Conservation (phyloP, 495 filamentous ascomycete species). For the Venustampulla echinocandica region DNA sequence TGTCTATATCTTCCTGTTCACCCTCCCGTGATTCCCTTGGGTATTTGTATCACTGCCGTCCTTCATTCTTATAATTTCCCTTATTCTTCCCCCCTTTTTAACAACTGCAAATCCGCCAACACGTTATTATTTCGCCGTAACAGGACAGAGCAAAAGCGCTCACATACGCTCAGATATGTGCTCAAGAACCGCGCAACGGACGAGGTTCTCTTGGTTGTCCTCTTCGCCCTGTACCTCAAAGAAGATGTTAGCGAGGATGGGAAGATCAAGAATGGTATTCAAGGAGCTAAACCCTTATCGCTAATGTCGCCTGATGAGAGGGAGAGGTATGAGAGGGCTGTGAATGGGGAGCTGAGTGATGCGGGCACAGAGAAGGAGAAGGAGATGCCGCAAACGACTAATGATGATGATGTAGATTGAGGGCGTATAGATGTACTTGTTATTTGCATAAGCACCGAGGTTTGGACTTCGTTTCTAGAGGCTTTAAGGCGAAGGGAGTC, state of each 20-base stretch:
- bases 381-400: conserved; percentile 8
- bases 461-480: too few species aligned
- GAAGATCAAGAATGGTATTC: conserved; percentile 36
- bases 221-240: conserved; percentile 63
- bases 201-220: conserved; percentile 66
- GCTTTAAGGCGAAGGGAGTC: too few species aligned
- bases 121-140: conserved; percentile 11
- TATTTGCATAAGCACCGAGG: too few species aligned
- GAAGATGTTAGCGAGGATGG: conserved; percentile 53
- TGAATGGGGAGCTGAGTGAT: conserved; percentile 4
- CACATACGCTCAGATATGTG: conserved; percentile 74
- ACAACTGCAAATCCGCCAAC: neutral
- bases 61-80: conserved; percentile 7
- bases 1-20: neutral
- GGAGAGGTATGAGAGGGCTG: conserved; percentile 12
- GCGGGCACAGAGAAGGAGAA: conserved; percentile 8
- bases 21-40: too few species aligned
- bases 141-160: conserved; percentile 36
- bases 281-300: conserved; percentile 17
- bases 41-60: too few species aligned
- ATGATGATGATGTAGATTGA: conserved; percentile 23
- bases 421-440: too few species aligned
- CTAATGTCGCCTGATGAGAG: conserved; percentile 1
- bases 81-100: neutral
- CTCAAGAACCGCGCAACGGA: conserved; percentile 66